phyloP scores from a whole-genome alignment of 768 basidiomycete genomes.

The Amanita pallidorosea region DNA sequence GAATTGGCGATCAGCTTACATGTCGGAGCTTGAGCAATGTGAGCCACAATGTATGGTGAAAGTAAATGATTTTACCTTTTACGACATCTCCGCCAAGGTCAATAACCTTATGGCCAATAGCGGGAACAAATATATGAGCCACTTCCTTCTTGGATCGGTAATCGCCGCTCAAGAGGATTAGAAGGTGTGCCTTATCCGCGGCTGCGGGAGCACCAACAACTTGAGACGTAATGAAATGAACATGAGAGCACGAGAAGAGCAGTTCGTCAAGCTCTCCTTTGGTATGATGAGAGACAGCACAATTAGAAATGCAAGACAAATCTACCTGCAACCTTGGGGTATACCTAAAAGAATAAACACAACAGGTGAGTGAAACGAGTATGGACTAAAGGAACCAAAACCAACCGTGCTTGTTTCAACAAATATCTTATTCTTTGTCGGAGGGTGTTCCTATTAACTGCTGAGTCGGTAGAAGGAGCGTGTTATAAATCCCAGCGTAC shows the following conservation, averaged over 20 bases:
- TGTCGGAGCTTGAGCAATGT: slow-evolving; percentile 36
- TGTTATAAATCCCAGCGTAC: slow-evolving; percentile 19
- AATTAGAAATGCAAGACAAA: slow-evolving; percentile 1
- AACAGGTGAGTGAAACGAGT: background rate
- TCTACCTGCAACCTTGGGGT: slow-evolving; percentile 40
- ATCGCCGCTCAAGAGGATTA: slow-evolving; percentile 75
- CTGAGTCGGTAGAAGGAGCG: background rate
- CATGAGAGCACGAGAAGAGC: slow-evolving; percentile 45
- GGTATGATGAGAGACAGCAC: slow-evolving; percentile 3
- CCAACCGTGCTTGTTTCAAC: slow-evolving; percentile 79
- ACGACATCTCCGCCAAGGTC: slow-evolving; percentile 84
- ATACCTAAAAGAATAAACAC: slow-evolving; percentile 28
- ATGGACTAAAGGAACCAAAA: slow-evolving; percentile 4
- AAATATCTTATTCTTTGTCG: slow-evolving; percentile 56
- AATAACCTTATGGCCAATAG: slow-evolving; percentile 63
- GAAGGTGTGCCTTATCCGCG: slow-evolving; percentile 54
- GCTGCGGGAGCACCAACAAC: slow-evolving; percentile 65
- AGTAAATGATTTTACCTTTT: slow-evolving; percentile 37
- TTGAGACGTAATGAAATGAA: slow-evolving; percentile 63
- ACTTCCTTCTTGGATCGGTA: slow-evolving; percentile 74
- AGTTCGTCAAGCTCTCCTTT: slow-evolving; percentile 60
- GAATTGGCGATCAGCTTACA: slow-evolving; percentile 78
- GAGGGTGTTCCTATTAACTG: slow-evolving; percentile 25
- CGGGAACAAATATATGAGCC: slow-evolving; percentile 68
- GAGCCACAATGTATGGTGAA: background rate